A percentile compares a stretch with the other conserved stretches of the same genome.
phyloP scores from a whole-genome alignment of 1,284 basidiomycete species.

The Uromyces viciae-fabae region DNA sequence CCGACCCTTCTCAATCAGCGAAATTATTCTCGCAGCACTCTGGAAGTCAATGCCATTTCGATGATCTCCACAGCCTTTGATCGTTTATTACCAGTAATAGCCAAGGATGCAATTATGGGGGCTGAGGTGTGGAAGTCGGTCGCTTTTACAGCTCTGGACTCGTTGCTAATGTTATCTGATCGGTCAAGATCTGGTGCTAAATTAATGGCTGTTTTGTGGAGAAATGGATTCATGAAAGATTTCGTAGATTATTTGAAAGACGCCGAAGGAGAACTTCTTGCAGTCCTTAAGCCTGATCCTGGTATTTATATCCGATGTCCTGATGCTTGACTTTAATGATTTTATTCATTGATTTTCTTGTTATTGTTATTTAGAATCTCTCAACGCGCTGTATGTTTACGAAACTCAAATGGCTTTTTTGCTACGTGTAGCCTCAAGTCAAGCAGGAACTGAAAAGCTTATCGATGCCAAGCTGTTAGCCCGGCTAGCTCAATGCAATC shows the following conservation, averaged over 20 bases:
- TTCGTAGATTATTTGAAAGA: constrained; percentile 82
- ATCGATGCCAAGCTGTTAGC: constrained; percentile 74
- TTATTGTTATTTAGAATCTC: constrained; percentile 57
- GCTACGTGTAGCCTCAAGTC: constrained; percentile 73
- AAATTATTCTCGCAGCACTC: constrained; percentile 13
- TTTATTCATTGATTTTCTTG: background rate
- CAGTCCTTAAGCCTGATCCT: constrained; percentile 80
- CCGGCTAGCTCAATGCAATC: constrained; percentile 79
- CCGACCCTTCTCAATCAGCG: constrained; percentile 27
- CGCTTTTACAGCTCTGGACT: constrained; percentile 78
- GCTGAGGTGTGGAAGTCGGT: constrained; percentile 95
- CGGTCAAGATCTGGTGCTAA: constrained; percentile 59
- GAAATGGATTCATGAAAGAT: constrained; percentile 74
- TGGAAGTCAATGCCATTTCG: constrained; percentile 34
- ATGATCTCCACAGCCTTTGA: constrained; percentile 63
- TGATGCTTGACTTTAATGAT: background rate
- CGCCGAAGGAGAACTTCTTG: constrained; percentile 71
- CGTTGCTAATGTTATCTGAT: constrained; percentile 59
- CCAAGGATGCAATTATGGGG: constrained; percentile 87
- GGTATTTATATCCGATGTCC: constrained; percentile 55
- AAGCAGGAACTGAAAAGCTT: constrained; percentile 77
- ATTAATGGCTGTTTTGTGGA: constrained; percentile 59
- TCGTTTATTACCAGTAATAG: constrained; percentile 70
- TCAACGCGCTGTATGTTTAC: constrained; percentile 90
- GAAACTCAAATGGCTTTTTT: constrained; percentile 89